Evolutionary conservation across 2,329 filamentous ascomycete genomes (phyloP).

Genomic region (Kalmusia sp.): DNA sequence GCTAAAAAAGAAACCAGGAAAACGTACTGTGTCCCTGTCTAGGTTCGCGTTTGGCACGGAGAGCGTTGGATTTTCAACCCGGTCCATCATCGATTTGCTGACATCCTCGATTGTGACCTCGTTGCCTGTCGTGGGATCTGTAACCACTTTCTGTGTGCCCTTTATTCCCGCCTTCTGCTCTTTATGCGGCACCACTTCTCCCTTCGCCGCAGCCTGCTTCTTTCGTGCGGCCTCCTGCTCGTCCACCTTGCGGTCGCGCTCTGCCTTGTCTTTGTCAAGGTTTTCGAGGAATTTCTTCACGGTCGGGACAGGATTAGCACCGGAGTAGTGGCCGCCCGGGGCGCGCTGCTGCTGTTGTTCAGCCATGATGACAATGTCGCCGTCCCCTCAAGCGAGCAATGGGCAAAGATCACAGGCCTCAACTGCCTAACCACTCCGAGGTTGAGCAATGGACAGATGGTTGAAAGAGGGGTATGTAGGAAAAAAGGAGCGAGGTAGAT

Average conservation of each 20-base stretch:
- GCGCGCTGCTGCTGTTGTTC: conserved; percentile 54
- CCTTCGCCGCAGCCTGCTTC: conserved; percentile 48
- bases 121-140: conserved; percentile 86
- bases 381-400: conserved; percentile 6
- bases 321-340: conserved; percentile 78
- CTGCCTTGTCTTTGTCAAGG: conserved; percentile 79
- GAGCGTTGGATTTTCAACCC: conserved; percentile 75
- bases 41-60: conserved; percentile 91
- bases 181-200: conserved; percentile 55
- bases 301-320: conserved; percentile 82
- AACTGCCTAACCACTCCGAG: background rate
- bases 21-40: conserved; percentile 69
- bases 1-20: background rate
- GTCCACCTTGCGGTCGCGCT: conserved; percentile 76
- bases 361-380: conserved; percentile 52
- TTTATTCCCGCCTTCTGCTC: conserved; percentile 54
- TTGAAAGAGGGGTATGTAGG: conserved; percentile 1
- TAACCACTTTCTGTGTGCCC: conserved; percentile 66
- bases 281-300: conserved; percentile 82
- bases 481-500: conserved; percentile 6
- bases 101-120: conserved; percentile 87
- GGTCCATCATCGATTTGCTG: conserved; percentile 71
- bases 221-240: conserved; percentile 55
- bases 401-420: conserved; percentile 5
- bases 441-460: background rate